Evolutionary conservation across 1,284 basidiomycete species (phyloP), one percentile per base, ranked within the genome.

Genomic region (Thelephora terrestris): DNA sequence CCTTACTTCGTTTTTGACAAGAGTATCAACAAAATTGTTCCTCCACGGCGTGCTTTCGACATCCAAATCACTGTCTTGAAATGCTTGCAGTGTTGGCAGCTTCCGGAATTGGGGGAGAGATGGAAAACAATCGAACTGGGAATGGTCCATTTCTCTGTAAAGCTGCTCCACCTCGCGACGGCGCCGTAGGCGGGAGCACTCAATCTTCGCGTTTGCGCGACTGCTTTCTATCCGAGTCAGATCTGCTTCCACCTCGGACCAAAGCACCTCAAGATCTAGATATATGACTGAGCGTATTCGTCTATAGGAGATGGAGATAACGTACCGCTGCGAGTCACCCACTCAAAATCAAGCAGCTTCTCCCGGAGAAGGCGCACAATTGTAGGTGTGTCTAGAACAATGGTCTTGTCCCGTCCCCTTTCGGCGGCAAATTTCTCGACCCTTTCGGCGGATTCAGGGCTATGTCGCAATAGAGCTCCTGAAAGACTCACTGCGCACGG

Each of bases 1-100:
- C 3, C 61, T 58, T 20, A 85, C 52, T 50, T 81, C 72, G 10
- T 66, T 57, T 10, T 61, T 48, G 18, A 81, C 59, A 18, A 78
- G 60, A 2, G 66, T 61, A 3, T 54, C 56, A 2, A 70, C 61
- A 27, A 71, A 63, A n/a, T 46, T 47, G 21, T 62, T 55, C n/a
- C 67, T 52, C 17, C 66, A 58, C 9, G 61, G 58, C 7, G 52
- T 50, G 34, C 55, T 45, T 12, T 47, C 32, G 21, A 62, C 47
- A 29, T 48, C 52, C 20, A 43, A 35, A 10, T 46, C 17, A 17
- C 53, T 58, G 20, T 57, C 62, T 47, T 68, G 67, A 43, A 76
- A 53, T 2, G 63, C 53, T 29, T 64, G 60, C 10, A 75, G 64
- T 21, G 68, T 63, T 0, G 72, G 67, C 1, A 78, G 62, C 45